A percentile compares a stretch with the other conserved stretches of the same genome.
Conservation (phyloP, 257 asterid genomes). For the Dorcoceras hygrometricum region DNA sequence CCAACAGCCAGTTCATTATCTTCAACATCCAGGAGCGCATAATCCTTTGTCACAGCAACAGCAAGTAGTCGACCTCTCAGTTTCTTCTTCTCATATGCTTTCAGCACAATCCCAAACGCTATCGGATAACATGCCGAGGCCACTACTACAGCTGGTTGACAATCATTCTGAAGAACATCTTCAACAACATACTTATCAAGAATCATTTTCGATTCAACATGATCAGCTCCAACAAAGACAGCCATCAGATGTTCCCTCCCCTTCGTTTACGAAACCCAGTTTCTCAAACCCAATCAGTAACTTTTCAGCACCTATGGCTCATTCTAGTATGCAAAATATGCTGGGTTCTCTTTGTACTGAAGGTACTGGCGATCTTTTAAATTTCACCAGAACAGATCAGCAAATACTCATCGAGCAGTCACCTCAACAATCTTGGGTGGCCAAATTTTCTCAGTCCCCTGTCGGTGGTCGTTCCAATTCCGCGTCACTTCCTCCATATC, state of each 20-base stretch:
- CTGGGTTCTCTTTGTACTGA: conserved; percentile 65
- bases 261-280: conserved; percentile 62
- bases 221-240: conserved; percentile 71
- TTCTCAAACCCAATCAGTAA: conserved; percentile 48
- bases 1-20: conserved; percentile 73
- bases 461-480: conserved; percentile 42
- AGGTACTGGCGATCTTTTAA: conserved; percentile 58
- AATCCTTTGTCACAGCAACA: conserved; percentile 51
- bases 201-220: conserved; percentile 48
- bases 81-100: conserved; percentile 45
- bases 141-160: conserved; percentile 49
- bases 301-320: conserved; percentile 45
- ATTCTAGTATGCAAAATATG: conserved; percentile 62
- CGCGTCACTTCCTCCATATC: conserved; percentile 42
- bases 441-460: conserved; percentile 50
- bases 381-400: conserved; percentile 59
- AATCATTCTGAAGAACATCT: conserved; percentile 43
- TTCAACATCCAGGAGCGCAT: conserved; percentile 55
- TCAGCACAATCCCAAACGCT: conserved; percentile 66
- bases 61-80: conserved; percentile 46
- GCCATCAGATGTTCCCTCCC: conserved; percentile 57
- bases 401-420: conserved; percentile 52
- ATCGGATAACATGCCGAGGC: conserved; percentile 58
- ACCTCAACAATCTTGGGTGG: conserved; percentile 64
- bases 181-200: conserved; percentile 57